A percentile compares a stretch with the other conserved stretches of the same genome.
Conservation (phyloP, 176 grass and related monocot species). For the Lolium rigidum region DNA sequence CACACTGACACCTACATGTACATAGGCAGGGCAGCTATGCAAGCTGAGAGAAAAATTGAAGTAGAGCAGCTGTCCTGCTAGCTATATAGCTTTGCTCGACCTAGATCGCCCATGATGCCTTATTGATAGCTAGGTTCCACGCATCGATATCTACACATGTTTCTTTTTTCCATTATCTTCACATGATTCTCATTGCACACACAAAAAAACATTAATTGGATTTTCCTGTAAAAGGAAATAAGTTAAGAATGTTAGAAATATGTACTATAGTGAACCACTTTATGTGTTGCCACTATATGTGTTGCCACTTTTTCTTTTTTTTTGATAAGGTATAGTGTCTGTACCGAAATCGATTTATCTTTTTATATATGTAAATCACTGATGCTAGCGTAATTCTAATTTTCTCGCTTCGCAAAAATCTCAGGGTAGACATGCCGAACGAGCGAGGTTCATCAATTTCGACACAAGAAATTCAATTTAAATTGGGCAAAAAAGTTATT, state of each 20-base stretch:
- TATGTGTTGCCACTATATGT: neutral
- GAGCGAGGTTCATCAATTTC: too few species aligned
- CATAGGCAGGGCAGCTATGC: neutral
- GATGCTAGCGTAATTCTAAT: neutral
- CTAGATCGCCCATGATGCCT: neutral
- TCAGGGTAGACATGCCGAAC: too few species aligned
- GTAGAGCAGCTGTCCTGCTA: conserved; percentile 11
- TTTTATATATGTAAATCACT: neutral
- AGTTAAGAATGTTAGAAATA: neutral
- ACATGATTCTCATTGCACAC: neutral
- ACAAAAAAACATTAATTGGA: neutral
- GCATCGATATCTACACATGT: neutral
- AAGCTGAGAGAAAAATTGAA: neutral
- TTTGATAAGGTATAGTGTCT: neutral
- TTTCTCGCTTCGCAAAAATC: neutral
- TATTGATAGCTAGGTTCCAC: neutral
- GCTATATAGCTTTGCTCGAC: conserved; percentile 22
- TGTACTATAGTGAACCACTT: neutral
- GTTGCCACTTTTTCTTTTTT: neutral
- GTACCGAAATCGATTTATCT: too few species aligned
- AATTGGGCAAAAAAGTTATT: too few species aligned
- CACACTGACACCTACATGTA: neutral
- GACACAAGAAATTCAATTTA: too few species aligned
- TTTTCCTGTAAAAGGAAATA: neutral
- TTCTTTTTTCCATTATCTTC: neutral